Evolutionary conservation across 1,284 basidiomycete species (phyloP).

Genomic region (Puccinia sorghi): DNA sequence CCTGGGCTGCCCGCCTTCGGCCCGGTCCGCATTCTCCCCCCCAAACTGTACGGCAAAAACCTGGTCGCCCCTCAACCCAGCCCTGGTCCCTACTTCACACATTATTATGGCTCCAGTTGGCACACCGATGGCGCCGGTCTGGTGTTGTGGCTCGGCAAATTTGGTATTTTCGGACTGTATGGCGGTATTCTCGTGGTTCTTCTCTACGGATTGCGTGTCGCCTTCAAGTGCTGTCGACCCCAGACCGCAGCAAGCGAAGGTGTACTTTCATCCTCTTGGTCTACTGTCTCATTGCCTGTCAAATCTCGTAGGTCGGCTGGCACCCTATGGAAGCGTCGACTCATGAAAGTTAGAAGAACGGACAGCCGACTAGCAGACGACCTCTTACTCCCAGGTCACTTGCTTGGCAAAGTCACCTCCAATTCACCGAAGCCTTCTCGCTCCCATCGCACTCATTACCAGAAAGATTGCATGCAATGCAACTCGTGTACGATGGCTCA

Average conservation of each 20-base stretch:
- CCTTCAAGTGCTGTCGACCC: neutral
- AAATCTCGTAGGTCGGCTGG: neutral
- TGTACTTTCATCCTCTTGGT: neutral
- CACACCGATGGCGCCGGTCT: slow-evolving; percentile 59
- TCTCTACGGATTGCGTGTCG: neutral
- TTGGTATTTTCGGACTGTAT: slow-evolving; percentile 37
- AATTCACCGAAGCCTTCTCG: neutral
- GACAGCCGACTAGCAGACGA: slow-evolving; percentile 5
- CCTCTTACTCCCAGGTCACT: slow-evolving; percentile 2
- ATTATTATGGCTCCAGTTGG: slow-evolving; percentile 97
- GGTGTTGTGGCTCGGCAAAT: slow-evolving; percentile 54
- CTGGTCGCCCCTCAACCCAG: slow-evolving; percentile 77
- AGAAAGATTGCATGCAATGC: slow-evolving; percentile 23
- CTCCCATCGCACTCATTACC: neutral
- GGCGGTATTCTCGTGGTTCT: slow-evolving; percentile 11
- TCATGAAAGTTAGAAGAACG: neutral
- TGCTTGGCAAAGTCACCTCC: neutral
- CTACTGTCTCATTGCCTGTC: neutral
- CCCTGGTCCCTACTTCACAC: slow-evolving; percentile 66
- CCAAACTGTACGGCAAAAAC: slow-evolving; percentile 94
- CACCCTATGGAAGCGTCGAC: slow-evolving; percentile 7
- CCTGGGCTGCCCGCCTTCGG: slow-evolving; percentile 28
- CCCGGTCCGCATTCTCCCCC: slow-evolving; percentile 80
- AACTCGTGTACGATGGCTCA: neutral
- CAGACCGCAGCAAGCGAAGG: neutral